These are phyloP conservation scores for Pyronema domesticum DNA, from an alignment of 495 filamentous ascomycete genomes.

Conservation along the genomic window DNA sequence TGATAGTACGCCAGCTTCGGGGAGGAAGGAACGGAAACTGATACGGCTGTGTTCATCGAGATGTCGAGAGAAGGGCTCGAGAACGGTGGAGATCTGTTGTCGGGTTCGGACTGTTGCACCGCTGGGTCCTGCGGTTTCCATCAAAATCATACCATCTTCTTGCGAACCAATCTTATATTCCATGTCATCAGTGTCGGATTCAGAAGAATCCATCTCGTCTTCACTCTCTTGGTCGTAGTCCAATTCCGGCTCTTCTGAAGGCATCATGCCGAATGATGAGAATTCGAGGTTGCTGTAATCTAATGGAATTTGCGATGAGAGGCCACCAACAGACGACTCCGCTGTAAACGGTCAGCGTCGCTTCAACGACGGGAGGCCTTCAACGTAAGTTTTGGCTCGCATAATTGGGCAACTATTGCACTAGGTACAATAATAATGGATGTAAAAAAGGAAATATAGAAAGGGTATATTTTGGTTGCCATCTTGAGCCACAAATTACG, in stretches of 20 bases:
- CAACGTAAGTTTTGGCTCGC: slow-evolving; percentile 25
- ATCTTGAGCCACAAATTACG: background rate
- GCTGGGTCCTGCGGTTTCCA: slow-evolving; percentile 22
- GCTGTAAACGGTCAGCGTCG: slow-evolving; percentile 22
- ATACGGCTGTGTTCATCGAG: slow-evolving; percentile 29
- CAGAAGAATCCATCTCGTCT: slow-evolving; percentile 39
- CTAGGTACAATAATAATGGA: slow-evolving; percentile 9
- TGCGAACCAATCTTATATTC: slow-evolving; percentile 17
- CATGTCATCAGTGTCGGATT: slow-evolving; percentile 37
- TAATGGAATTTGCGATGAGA: too few species aligned
- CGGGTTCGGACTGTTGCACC: slow-evolving; percentile 27
- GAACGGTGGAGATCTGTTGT: slow-evolving; percentile 17
- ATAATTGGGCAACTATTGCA: slow-evolving; percentile 2
- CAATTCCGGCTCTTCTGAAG: background rate
- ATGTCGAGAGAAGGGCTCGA: slow-evolving; percentile 17
- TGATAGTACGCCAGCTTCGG: slow-evolving; percentile 54
- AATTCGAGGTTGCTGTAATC: too few species aligned
- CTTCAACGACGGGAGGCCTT: slow-evolving; percentile 24
- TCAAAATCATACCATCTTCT: slow-evolving; percentile 17
- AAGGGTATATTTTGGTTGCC: background rate
- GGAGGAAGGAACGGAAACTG: slow-evolving; percentile 47
- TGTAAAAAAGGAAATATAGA: slow-evolving; percentile 2
- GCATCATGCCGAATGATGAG: background rate
- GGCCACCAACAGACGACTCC: slow-evolving; percentile 6
- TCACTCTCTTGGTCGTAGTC: slow-evolving; percentile 46